Evolutionary conservation across 2,329 filamentous ascomycete genomes (phyloP).

Genomic region (Periconia digitata): DNA sequence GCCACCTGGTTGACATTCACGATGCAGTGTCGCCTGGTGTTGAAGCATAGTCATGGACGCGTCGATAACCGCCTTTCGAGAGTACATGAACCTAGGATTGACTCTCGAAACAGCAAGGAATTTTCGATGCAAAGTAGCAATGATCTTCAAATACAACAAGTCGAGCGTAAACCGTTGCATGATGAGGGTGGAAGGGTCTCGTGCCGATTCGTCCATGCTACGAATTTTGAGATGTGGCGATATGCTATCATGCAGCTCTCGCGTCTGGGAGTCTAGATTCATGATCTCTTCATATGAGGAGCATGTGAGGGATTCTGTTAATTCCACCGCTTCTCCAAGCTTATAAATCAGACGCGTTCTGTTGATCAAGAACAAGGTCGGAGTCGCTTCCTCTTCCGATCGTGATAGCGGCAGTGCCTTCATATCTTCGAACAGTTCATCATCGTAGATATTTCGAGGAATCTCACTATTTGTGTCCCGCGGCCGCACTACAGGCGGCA

Average conservation of each 20-base stretch:
- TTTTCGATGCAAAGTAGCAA: conserved; percentile 85
- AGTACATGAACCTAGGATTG: conserved; percentile 81
- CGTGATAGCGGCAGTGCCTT: conserved; percentile 68
- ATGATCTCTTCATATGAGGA: conserved; percentile 64
- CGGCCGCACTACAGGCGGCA: conserved; percentile 68
- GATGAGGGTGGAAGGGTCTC: conserved; percentile 69
- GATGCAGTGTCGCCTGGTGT: conserved; percentile 74
- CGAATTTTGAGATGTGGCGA: conserved; percentile 79
- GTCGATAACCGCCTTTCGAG: conserved; percentile 80
- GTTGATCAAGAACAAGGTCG: conserved; percentile 76
- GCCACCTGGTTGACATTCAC: conserved; percentile 72
- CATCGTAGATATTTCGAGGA: conserved; percentile 78
- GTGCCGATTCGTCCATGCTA: conserved; percentile 70
- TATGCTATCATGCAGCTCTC: conserved; percentile 63
- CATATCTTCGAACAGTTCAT: conserved; percentile 72
- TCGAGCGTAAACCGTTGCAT: conserved; percentile 84
- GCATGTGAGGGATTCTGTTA: conserved; percentile 62
- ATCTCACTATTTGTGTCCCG: conserved; percentile 74
- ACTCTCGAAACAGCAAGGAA: conserved; percentile 74
- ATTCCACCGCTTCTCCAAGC: conserved; percentile 72
- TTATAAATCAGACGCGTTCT: conserved; percentile 69
- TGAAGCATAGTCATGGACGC: conserved; percentile 79
- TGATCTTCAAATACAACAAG: conserved; percentile 82
- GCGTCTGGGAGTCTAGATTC: conserved; percentile 60
- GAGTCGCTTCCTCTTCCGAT: conserved; percentile 70